Evolutionary conservation across 2,329 filamentous ascomycete species (phyloP).

Genomic region (Zymoseptoria pseudotritici): DNA sequence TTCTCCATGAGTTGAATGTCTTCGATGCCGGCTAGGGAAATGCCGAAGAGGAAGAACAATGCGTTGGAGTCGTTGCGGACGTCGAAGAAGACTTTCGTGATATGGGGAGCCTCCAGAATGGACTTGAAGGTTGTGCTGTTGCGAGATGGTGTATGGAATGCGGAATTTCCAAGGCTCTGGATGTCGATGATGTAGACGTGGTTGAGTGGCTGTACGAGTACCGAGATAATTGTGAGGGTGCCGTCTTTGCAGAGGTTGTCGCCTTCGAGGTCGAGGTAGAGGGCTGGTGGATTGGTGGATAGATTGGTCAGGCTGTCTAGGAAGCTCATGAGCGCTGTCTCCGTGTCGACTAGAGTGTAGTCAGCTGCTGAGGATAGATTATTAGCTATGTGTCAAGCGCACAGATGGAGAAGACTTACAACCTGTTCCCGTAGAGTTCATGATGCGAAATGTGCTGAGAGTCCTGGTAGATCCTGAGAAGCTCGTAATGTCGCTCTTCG

Average conservation of each 20-base stretch:
- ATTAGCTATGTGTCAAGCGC: not conserved
- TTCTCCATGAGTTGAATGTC: constrained; percentile 53
- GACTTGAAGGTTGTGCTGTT: constrained; percentile 25
- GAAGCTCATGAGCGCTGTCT: not conserved
- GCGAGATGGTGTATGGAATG: constrained; percentile 34
- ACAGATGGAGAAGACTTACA: not conserved
- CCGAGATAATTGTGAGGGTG: constrained; percentile 38
- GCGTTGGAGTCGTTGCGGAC: constrained; percentile 53
- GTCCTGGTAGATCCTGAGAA: not conserved
- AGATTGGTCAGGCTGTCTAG: not conserved
- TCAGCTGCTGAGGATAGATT: not conserved
- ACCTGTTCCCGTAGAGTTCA: not conserved
- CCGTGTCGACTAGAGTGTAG: not conserved
- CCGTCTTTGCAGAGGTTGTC: constrained; percentile 37
- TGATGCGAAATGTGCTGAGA: not conserved
- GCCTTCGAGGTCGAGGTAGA: constrained; percentile 47
- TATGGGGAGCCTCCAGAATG: constrained; percentile 39
- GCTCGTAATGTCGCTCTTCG: not conserved
- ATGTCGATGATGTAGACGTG: constrained; percentile 42
- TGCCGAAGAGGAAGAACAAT: constrained; percentile 39
- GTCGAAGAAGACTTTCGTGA: constrained; percentile 51
- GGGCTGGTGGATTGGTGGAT: not conserved
- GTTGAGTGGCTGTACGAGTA: constrained; percentile 30
- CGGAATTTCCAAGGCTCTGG: constrained; percentile 29
- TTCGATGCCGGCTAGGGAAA: constrained; percentile 40